phyloP scores from a whole-genome alignment of 768 basidiomycete genomes.

The Lyophyllum semitale region DNA sequence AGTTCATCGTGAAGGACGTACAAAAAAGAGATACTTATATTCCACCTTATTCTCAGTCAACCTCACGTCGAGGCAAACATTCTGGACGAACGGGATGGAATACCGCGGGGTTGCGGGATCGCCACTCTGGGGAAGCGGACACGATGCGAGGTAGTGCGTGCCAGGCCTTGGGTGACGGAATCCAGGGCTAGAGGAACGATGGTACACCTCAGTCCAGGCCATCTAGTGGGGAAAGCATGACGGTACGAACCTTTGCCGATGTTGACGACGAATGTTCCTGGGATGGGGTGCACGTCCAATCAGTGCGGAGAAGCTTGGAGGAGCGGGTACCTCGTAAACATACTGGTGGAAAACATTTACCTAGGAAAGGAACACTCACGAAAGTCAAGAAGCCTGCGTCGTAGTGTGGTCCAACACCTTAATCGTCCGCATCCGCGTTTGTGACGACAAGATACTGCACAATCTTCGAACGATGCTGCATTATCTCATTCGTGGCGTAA shows the following conservation, averaged over 20 bases:
- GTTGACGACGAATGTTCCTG: constrained; percentile 80
- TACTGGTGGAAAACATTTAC: not conserved
- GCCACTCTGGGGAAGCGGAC: constrained; percentile 65
- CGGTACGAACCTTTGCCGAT: constrained; percentile 67
- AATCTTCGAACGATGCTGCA: constrained; percentile 79
- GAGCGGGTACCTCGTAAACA: constrained; percentile 44
- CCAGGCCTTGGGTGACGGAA: constrained; percentile 73
- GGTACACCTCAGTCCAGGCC: not conserved
- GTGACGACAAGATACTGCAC: constrained; percentile 70
- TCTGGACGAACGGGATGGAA: constrained; percentile 87
- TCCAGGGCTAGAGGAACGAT: constrained; percentile 57
- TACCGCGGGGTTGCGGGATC: constrained; percentile 60
- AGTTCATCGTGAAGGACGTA: not conserved
- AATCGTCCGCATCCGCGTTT: constrained; percentile 44
- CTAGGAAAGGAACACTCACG: constrained; percentile 38
- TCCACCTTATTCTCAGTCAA: constrained; percentile 48
- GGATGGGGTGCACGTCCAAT: constrained; percentile 81
- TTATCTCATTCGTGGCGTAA: constrained; percentile 57
- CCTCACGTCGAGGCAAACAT: constrained; percentile 58
- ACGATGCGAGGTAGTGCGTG: constrained; percentile 79
- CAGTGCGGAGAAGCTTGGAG: constrained; percentile 83
- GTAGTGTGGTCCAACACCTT: constrained; percentile 86
- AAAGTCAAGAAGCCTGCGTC: constrained; percentile 84
- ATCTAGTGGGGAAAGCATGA: not conserved
- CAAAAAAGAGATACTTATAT: constrained; percentile 27